Conservation (phyloP, 805 yeast species). For the Hanseniaspora hatyaiensis region DNA sequence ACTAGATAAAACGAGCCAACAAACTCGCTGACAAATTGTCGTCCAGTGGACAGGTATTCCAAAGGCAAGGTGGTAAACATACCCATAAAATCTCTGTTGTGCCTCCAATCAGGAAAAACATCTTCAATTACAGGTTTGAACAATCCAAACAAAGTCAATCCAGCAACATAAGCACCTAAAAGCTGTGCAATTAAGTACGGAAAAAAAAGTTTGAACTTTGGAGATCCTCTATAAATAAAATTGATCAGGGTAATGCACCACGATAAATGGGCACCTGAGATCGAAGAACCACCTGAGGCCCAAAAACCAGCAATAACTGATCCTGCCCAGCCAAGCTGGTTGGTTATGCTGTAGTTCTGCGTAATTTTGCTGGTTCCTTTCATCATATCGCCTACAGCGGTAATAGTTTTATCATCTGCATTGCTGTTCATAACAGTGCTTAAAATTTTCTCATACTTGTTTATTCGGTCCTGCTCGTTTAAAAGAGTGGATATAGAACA, state of each 20-base stretch:
- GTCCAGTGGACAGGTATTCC: conserved; percentile 32
- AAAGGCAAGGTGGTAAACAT: conserved; percentile 39
- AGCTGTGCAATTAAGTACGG: conserved; percentile 38
- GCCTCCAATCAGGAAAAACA: conserved; percentile 25
- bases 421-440: neutral
- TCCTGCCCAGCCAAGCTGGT: conserved; percentile 38
- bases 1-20: conserved; percentile 37
- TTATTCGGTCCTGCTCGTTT: conserved; percentile 4
- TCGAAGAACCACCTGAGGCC: conserved; percentile 39
- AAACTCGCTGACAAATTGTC: conserved; percentile 40
- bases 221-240: conserved; percentile 42
- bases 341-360: conserved; percentile 4
- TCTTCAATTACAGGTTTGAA: conserved; percentile 31
- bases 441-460: neutral
- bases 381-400: neutral
- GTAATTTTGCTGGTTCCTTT: conserved; percentile 3
- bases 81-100: conserved; percentile 30
- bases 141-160: conserved; percentile 35
- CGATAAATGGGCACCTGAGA: conserved; percentile 49
- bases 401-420: neutral
- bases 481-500: conserved; percentile 35
- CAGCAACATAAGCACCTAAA: conserved; percentile 41
- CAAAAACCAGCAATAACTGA: conserved; percentile 43
- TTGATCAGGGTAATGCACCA: conserved; percentile 41
- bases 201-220: conserved; percentile 34